Conservation (phyloP, 768 basidiomycete genomes). For the Collybia mongolica region DNA sequence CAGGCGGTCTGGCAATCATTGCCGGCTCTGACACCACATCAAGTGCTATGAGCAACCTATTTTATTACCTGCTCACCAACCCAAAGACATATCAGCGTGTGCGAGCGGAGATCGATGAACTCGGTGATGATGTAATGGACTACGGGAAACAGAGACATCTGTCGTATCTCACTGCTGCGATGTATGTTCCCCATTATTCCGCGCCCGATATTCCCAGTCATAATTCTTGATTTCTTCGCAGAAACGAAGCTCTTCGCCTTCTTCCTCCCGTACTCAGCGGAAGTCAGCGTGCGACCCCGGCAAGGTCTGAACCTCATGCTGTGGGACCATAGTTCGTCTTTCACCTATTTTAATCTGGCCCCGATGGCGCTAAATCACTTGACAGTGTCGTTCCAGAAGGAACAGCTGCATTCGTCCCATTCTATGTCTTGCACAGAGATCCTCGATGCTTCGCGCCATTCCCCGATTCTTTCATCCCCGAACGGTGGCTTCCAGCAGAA, state of each 20-base stretch:
- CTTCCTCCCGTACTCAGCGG: constrained; percentile 49
- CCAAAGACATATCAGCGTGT: constrained; percentile 30
- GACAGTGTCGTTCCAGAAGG: constrained; percentile 44
- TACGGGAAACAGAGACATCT: constrained; percentile 25
- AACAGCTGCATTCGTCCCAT: constrained; percentile 41
- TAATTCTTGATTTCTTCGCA: constrained; percentile 14
- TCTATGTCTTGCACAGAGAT: constrained; percentile 44
- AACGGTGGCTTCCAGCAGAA: constrained; percentile 31
- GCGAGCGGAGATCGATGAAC: constrained; percentile 31
- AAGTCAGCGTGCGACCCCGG: constrained; percentile 37
- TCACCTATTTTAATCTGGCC: neutral
- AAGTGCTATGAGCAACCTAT: constrained; percentile 27
- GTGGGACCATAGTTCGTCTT: constrained; percentile 39
- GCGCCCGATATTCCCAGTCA: neutral
- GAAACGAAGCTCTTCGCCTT: constrained; percentile 50
- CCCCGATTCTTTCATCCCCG: constrained; percentile 42
- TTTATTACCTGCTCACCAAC: constrained; percentile 32
- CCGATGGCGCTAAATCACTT: neutral
- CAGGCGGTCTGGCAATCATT: constrained; percentile 32
- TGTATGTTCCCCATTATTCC: constrained; percentile 22
- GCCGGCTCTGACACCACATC: constrained; percentile 45
- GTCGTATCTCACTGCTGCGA: constrained; percentile 33
- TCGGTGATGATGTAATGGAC: constrained; percentile 22
- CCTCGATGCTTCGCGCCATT: constrained; percentile 44
- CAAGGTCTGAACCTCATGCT: constrained; percentile 31